Evolutionary conservation across 148 eudicot species (phyloP).

Genomic region (Beta vulgaris): DNA sequence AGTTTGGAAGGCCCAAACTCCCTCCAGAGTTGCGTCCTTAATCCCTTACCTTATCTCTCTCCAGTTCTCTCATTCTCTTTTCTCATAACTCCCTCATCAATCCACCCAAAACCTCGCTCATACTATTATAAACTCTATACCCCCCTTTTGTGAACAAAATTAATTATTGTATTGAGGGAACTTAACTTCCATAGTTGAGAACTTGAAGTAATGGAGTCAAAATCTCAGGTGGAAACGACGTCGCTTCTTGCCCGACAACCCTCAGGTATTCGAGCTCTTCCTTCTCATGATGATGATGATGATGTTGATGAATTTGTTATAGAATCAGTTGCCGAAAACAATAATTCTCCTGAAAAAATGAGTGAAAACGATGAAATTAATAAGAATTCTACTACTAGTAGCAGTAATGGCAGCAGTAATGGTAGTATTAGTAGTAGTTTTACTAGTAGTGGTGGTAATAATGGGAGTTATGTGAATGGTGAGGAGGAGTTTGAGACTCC

Average conservation of each 20-base stretch:
- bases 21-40: too few species aligned
- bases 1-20: too few species aligned
- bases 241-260: constrained; percentile 22
- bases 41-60: background rate
- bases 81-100: background rate
- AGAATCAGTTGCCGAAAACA: background rate
- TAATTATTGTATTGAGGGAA: background rate
- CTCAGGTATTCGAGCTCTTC: constrained; percentile 39
- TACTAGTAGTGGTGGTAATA: constrained; percentile 21
- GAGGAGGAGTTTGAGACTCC: constrained; percentile 45
- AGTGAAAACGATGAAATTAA: constrained; percentile 8
- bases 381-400: constrained; percentile 12
- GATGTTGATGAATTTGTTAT: constrained; percentile 25
- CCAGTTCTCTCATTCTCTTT: background rate
- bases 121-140: background rate
- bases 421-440: constrained; percentile 22
- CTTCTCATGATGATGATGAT: constrained; percentile 30
- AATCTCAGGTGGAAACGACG: background rate
- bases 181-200: background rate
- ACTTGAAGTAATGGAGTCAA: background rate
- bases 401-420: background rate
- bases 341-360: constrained; percentile 11
- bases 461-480: constrained; percentile 50
- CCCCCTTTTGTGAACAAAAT: background rate
- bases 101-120: background rate